Conservation (phyloP, 495 filamentous ascomycete genomes). For the Usnea hakonensis region DNA sequence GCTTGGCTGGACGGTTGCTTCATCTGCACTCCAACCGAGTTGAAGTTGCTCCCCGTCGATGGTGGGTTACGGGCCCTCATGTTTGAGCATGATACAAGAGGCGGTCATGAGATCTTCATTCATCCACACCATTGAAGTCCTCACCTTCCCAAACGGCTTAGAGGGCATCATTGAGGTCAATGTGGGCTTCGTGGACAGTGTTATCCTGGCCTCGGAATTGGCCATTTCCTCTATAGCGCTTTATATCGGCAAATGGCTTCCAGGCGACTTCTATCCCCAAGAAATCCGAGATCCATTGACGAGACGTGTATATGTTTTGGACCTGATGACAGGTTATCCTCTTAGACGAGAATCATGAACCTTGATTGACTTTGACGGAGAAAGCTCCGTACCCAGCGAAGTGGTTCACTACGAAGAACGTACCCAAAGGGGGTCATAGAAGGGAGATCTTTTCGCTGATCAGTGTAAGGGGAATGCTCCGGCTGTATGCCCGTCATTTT, state of each 20-base stretch:
- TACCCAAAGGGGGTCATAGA: neutral
- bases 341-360: neutral
- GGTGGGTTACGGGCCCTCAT: neutral
- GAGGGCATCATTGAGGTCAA: neutral
- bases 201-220: neutral
- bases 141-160: neutral
- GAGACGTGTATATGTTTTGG: neutral
- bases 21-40: neutral
- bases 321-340: neutral
- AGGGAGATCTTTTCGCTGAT: neutral
- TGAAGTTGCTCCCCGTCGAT: too few species aligned
- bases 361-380: neutral
- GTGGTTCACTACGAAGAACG: neutral
- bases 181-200: neutral
- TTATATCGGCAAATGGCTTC: neutral
- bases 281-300: neutral
- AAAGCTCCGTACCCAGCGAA: neutral
- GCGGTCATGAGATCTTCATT: neutral
- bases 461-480: neutral
- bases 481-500: neutral
- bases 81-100: neutral
- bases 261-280: neutral
- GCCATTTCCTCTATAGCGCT: neutral
- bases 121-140: neutral
- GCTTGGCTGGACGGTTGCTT: neutral